phyloP scores from a whole-genome alignment of 495 filamentous ascomycete genomes.

The Xylaria venustula region DNA sequence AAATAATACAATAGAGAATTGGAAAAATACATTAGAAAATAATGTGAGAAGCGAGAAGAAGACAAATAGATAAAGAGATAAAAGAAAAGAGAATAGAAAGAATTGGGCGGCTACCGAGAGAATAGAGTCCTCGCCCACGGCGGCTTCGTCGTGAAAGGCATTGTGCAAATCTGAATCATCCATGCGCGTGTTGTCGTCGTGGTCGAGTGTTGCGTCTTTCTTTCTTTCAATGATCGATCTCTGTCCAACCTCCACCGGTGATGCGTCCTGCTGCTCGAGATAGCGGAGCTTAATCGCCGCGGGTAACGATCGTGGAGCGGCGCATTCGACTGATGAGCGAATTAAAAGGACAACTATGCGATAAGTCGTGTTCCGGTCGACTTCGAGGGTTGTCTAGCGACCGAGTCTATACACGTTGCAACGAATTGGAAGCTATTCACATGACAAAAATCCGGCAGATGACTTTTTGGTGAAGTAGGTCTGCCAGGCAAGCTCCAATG shows the following conservation, averaged over 20 bases:
- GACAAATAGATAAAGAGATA: background rate
- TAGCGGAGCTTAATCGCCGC: background rate
- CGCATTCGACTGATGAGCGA: background rate
- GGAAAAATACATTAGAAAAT: too few species aligned
- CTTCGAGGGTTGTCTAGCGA: too few species aligned
- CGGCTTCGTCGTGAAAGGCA: conserved; percentile 48
- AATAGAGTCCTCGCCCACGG: conserved; percentile 48
- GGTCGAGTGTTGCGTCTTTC: too few species aligned
- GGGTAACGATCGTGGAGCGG: background rate
- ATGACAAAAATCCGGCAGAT: background rate
- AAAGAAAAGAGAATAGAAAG: background rate
- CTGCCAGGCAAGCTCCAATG: too few species aligned
- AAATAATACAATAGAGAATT: too few species aligned
- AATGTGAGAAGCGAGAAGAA: background rate
- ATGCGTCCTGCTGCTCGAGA: background rate
- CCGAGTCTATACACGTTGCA: background rate
- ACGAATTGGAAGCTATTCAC: background rate
- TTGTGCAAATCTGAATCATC: conserved; percentile 52
- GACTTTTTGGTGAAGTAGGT: background rate
- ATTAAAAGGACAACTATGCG: background rate
- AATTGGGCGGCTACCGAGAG: conserved; percentile 44
- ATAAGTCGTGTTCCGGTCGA: background rate
- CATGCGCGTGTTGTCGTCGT: conserved; percentile 41
- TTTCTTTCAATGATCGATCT: too few species aligned
- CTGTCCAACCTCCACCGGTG: too few species aligned